Evolutionary conservation across 1,284 basidiomycete species (phyloP).

Genomic region (Cryptococcus floricola): DNA sequence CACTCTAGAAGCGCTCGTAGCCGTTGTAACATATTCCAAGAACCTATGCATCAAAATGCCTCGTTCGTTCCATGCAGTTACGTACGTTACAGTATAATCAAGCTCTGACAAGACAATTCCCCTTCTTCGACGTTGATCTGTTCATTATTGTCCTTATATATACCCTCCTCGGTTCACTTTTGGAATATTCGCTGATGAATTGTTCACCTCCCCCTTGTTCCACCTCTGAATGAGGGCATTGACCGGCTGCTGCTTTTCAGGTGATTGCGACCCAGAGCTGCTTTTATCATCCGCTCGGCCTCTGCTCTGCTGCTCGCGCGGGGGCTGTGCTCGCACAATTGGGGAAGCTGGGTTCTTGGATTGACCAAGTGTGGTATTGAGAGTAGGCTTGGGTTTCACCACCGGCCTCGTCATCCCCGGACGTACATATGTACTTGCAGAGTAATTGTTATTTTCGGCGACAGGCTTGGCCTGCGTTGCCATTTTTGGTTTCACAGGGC

Average conservation of each 20-base stretch:
- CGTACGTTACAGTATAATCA: background rate
- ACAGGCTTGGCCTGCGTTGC: background rate
- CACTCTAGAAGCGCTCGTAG: constrained; percentile 10
- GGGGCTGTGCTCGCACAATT: too few species aligned
- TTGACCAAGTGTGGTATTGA: background rate
- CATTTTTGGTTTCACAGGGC: constrained; percentile 9
- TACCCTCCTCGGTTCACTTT: constrained; percentile 11
- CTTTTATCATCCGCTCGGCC: background rate
- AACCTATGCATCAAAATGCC: background rate
- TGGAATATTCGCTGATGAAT: constrained; percentile 5
- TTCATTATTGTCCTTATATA: constrained; percentile 5
- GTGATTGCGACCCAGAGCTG: constrained; percentile 19
- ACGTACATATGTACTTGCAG: background rate
- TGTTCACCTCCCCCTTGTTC: constrained; percentile 34
- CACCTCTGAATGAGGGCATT: constrained; percentile 40
- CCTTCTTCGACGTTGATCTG: too few species aligned
- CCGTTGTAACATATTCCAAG: too few species aligned
- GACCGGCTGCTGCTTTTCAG: constrained; percentile 45
- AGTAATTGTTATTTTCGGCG: too few species aligned
- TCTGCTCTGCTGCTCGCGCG: background rate
- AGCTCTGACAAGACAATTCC: background rate
- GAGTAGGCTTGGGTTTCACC: constrained; percentile 17
- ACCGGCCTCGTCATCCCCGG: constrained; percentile 11
- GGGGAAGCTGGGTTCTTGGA: background rate
- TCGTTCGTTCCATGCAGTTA: background rate